These are phyloP conservation scores for Ustilago sp. DNA, from an alignment of 1,284 basidiomycete species.

Conservation along the genomic window DNA sequence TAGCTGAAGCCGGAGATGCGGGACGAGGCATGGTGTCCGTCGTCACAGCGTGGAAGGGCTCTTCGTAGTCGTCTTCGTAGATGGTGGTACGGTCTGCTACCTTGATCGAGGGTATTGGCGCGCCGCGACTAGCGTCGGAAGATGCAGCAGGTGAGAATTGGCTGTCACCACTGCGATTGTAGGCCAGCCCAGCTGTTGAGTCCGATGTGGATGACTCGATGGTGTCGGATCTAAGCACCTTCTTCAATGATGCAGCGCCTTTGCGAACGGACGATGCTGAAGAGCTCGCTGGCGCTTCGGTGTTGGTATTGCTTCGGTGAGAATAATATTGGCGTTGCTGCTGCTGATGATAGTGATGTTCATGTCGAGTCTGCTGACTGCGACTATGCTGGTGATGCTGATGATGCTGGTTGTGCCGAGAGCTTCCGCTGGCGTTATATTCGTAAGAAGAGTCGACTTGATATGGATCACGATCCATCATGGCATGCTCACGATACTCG, in stretches of 20 bases:
- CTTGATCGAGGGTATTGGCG: slow-evolving; percentile 4
- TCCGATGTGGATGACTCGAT: slow-evolving; percentile 23
- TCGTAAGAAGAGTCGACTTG: slow-evolving; percentile 1
- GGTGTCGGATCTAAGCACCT: slow-evolving; percentile 13
- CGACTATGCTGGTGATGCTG: background rate
- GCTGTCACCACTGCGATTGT: slow-evolving; percentile 27
- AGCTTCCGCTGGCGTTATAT: too few species aligned
- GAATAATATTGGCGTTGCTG: background rate
- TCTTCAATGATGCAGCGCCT: background rate
- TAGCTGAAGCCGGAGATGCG: slow-evolving; percentile 19
- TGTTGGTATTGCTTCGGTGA: background rate
- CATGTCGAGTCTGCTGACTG: background rate
- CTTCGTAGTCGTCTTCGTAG: slow-evolving; percentile 53
- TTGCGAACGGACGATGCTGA: background rate
- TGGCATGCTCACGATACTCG: background rate
- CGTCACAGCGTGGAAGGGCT: slow-evolving; percentile 5
- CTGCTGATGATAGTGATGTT: slow-evolving; percentile 1
- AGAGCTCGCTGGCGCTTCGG: background rate
- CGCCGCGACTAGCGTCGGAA: background rate
- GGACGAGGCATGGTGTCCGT: slow-evolving; percentile 10
- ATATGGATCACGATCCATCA: background rate
- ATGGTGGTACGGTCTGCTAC: slow-evolving; percentile 32
- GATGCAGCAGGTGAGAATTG: slow-evolving; percentile 4
- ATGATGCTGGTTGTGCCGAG: background rate
- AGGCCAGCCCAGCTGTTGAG: slow-evolving; percentile 28